A percentile compares a stretch with the other conserved stretches of the same genome.
phyloP scores from a whole-genome alignment of 306 rosid species.

The Vicia villosa region DNA sequence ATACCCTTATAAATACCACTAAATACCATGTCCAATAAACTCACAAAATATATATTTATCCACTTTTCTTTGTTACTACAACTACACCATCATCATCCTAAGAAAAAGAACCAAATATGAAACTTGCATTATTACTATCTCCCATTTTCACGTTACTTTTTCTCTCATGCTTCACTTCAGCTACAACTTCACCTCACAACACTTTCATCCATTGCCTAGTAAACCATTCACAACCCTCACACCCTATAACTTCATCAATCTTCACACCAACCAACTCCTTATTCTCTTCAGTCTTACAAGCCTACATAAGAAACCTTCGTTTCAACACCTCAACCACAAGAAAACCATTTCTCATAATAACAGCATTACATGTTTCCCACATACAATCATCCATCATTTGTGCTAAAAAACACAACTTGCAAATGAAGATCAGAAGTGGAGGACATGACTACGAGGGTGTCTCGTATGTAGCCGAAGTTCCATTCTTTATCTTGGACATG shows the following conservation, averaged over 20 bases:
- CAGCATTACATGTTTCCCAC: slow-evolving; percentile 63
- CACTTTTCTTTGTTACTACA: not conserved
- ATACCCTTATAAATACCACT: slow-evolving; percentile 30
- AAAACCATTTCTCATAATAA: slow-evolving; percentile 63
- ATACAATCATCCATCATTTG: slow-evolving; percentile 54
- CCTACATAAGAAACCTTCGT: slow-evolving; percentile 61
- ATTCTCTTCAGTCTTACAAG: slow-evolving; percentile 50
- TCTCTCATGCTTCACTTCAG: not conserved
- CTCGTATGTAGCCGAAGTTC: slow-evolving; percentile 54
- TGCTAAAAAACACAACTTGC: slow-evolving; percentile 52
- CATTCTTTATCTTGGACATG: slow-evolving; percentile 74
- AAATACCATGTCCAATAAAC: not conserved
- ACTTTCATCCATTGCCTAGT: slow-evolving; percentile 54
- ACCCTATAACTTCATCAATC: slow-evolving; percentile 57
- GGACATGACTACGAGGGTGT: slow-evolving; percentile 75
- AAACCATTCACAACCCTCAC: slow-evolving; percentile 45
- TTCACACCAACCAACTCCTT: slow-evolving; percentile 51
- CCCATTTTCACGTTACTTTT: slow-evolving; percentile 20
- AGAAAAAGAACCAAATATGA: slow-evolving; percentile 29
- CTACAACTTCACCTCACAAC: slow-evolving; percentile 34
- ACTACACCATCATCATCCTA: not conserved
- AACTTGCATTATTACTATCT: not conserved
- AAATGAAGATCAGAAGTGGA: slow-evolving; percentile 71
- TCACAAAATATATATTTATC: slow-evolving; percentile 15
- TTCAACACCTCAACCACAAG: slow-evolving; percentile 58